Base-by-base conservation (phyloP, 768 basidiomycete genomes). In the Podaxis sp. region DNA sequence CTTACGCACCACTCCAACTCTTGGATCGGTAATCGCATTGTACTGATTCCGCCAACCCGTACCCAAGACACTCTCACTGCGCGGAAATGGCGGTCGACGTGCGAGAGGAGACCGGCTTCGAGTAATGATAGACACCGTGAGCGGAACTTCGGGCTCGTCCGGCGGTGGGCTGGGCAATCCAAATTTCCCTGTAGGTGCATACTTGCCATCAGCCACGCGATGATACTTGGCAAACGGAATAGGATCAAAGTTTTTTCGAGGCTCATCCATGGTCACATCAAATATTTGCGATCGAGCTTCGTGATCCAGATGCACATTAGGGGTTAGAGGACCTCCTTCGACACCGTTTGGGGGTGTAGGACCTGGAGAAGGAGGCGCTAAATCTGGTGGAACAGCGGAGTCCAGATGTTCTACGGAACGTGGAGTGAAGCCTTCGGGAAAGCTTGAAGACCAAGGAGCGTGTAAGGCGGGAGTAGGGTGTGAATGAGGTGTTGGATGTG, bases 201-300 rank as follows among this genome's bases (percentile, higher is more conserved):
- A 93, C 74, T 94, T 94, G 9, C 85, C 85, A 69, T 94, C 91
- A 13, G 85, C 78, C 13, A 78, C 66, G 17, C 82, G 79, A 69
- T 93, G 88, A 49, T 80, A 83, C 9, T 78, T 72, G 0, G 88
- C 83, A 63, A 94, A 93, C 0, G 88, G 85, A 25, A 94, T 90
- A 0, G 92, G 86, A 40, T 91, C 89, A 64, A 92, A 94, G 15
- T 11, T 38, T 25, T 50, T 59, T 49, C 19, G 58, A 25, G 41
- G 27, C 33, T 55, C 51, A 8, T 25, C 49, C 65, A 69, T 69
- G 67, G 64, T 72, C 2, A 72, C 65, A 8, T 67, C 55, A n/a
- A 65, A 59, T 9, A 37, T 11, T 4, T 53, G 25, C n/a, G 19
- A 3, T 22, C 8, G 17, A 52, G n/a, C 29, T 8, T 73, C 71